phyloP scores from a whole-genome alignment of 1,284 basidiomycete species.

The Ceratobasidium sp. region DNA sequence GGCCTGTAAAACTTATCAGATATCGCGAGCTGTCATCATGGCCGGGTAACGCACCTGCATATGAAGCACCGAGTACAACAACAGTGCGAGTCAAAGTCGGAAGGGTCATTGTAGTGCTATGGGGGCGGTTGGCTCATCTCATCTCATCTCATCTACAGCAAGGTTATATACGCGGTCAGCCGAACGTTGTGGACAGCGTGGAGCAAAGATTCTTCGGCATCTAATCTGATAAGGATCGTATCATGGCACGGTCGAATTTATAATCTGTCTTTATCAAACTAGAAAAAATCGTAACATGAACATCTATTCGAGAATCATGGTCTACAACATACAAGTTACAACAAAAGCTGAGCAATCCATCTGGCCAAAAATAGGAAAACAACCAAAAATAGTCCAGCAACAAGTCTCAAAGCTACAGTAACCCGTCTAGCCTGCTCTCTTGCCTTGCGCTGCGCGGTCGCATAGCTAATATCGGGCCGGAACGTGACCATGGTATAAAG shows the following conservation, averaged over 20 bases:
- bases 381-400: neutral
- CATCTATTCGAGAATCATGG: constrained; percentile 16
- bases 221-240: constrained; percentile 35
- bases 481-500: constrained; percentile 99
- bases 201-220: constrained; percentile 31
- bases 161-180: constrained; percentile 29
- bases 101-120: constrained; percentile 5
- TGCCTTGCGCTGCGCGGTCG: constrained; percentile 73
- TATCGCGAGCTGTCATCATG: neutral
- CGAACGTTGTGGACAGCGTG: constrained; percentile 13
- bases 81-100: constrained; percentile 17
- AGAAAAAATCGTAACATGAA: constrained; percentile 1
- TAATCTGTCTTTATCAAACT: neutral
- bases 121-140: neutral
- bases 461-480: constrained; percentile 92
- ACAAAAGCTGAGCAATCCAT: neutral
- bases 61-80: constrained; percentile 36
- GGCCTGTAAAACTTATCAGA: constrained; percentile 54
- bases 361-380: constrained; percentile 13
- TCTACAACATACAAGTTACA: constrained; percentile 12
- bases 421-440: constrained; percentile 64
- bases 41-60: constrained; percentile 17
- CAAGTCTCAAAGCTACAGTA: neutral
- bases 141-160: too few species aligned
- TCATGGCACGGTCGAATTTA: constrained; percentile 3